Percentiles rank a stretch among this genome's conserved stretches.
Conservation (phyloP, 192 early-diverging fungal genomes). For the Podila epicladia region DNA sequence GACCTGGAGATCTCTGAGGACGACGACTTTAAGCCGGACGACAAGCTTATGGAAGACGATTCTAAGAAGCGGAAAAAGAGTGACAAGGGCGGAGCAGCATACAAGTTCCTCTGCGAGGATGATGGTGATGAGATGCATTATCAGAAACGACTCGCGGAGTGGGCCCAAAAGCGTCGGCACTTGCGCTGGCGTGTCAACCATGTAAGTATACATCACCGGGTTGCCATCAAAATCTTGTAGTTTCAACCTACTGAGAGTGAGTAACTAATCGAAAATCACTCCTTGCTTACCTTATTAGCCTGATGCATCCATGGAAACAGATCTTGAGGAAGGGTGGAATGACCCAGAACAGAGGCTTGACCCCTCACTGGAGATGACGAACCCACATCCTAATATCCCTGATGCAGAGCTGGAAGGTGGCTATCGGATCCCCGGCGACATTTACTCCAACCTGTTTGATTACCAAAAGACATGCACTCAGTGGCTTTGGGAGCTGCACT, state of each 20-base stretch:
- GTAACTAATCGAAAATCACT: neutral
- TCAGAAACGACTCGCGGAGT: slow-evolving; percentile 59
- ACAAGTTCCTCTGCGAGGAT: slow-evolving; percentile 44
- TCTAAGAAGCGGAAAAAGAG: slow-evolving; percentile 2
- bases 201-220: neutral
- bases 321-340: slow-evolving; percentile 30
- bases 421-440: slow-evolving; percentile 80
- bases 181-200: slow-evolving; percentile 36
- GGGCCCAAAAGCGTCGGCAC: slow-evolving; percentile 60
- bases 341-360: slow-evolving; percentile 44
- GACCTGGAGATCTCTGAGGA: slow-evolving; percentile 26
- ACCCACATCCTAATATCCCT: slow-evolving; percentile 57
- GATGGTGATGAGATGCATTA: slow-evolving; percentile 60
- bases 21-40: slow-evolving; percentile 39
- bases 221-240: neutral
- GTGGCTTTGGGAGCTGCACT: slow-evolving; percentile 93
- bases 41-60: neutral
- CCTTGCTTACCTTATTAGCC: slow-evolving; percentile 7
- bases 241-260: no score
- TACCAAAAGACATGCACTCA: slow-evolving; percentile 88
- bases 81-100: slow-evolving; percentile 20
- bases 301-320: slow-evolving; percentile 26
- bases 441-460: slow-evolving; percentile 83
- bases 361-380: slow-evolving; percentile 59
- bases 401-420: slow-evolving; percentile 63